phyloP scores from a whole-genome alignment of 148 eudicot species.

The Silene uniflora region DNA sequence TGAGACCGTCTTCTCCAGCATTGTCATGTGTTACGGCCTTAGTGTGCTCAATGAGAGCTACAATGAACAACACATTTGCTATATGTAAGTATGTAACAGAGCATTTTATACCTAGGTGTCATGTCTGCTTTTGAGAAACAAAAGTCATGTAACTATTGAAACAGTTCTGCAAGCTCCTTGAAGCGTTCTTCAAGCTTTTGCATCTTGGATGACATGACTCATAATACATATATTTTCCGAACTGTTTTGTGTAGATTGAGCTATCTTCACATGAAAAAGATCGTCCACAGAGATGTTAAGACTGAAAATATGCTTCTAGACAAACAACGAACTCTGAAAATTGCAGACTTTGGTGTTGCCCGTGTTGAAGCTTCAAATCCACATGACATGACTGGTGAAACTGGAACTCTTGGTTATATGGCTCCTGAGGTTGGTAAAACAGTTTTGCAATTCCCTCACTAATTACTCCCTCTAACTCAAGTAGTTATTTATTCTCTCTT shows the following conservation, averaged over 20 bases:
- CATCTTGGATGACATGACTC: not conserved
- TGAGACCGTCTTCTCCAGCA: not conserved
- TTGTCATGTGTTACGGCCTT: not conserved
- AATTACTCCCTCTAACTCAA: not conserved
- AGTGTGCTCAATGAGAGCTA: not conserved
- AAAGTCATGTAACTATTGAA: not conserved
- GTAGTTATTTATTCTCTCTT: not conserved
- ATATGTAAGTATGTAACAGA: not conserved
- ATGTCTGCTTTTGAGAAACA: not conserved
- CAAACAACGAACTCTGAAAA: slow-evolving; percentile 63
- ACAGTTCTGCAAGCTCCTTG: not conserved
- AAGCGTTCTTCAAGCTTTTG: not conserved
- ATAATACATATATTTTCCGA: not conserved
- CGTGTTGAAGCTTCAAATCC: slow-evolving; percentile 92
- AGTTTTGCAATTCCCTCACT: not conserved
- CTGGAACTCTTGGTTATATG: slow-evolving; percentile 95
- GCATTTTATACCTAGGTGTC: not conserved
- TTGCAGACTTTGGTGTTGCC: slow-evolving; percentile 92
- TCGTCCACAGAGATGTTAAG: slow-evolving; percentile 91
- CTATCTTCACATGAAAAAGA: slow-evolving; percentile 73
- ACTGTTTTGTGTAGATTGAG: slow-evolving; percentile 45
- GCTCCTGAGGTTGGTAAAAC: slow-evolving; percentile 70
- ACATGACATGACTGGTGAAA: slow-evolving; percentile 90
- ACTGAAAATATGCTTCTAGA: slow-evolving; percentile 92
- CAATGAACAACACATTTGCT: not conserved